Evolutionary conservation across 2,329 filamentous ascomycete genomes (phyloP).

Genomic region (Celoporthe dispersa): DNA sequence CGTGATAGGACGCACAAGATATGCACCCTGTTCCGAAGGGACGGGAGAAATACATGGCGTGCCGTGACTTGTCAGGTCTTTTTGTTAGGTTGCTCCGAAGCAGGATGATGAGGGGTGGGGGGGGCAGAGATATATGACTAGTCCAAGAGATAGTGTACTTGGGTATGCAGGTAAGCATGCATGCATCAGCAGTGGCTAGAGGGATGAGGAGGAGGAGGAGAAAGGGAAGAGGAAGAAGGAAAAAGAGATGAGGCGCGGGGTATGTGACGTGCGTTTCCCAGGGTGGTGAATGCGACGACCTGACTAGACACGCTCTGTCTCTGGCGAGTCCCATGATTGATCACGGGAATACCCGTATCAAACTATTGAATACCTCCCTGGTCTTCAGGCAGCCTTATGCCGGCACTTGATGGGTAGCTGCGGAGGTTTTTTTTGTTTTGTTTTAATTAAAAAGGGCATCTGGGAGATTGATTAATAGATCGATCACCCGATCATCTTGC

Average conservation of each 20-base stretch:
- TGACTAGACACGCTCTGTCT: background rate
- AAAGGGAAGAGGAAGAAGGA: background rate
- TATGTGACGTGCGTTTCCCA: background rate
- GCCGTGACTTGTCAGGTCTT: conserved; percentile 23
- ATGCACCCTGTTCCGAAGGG: conserved; percentile 24
- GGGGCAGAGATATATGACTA: background rate
- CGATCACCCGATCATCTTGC: background rate
- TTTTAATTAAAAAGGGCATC: background rate
- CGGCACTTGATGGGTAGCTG: background rate
- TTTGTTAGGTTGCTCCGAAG: conserved; percentile 11
- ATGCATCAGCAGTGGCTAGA: background rate
- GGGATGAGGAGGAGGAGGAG: too few species aligned
- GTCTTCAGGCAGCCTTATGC: conserved; percentile 7
- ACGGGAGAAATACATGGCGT: conserved; percentile 17
- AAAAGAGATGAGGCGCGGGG: background rate
- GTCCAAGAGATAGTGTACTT: background rate
- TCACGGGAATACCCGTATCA: background rate
- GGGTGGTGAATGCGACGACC: background rate
- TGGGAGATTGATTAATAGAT: background rate
- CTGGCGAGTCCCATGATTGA: conserved; percentile 1
- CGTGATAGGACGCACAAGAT: conserved; percentile 24
- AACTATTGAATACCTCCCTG: background rate
- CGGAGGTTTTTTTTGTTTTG: background rate
- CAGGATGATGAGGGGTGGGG: background rate
- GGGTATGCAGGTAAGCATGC: conserved; percentile 5